These are phyloP conservation scores for Chytriomyces sp. DNA, from an alignment of 192 early-diverging fungal genomes.

Conservation along the genomic window DNA sequence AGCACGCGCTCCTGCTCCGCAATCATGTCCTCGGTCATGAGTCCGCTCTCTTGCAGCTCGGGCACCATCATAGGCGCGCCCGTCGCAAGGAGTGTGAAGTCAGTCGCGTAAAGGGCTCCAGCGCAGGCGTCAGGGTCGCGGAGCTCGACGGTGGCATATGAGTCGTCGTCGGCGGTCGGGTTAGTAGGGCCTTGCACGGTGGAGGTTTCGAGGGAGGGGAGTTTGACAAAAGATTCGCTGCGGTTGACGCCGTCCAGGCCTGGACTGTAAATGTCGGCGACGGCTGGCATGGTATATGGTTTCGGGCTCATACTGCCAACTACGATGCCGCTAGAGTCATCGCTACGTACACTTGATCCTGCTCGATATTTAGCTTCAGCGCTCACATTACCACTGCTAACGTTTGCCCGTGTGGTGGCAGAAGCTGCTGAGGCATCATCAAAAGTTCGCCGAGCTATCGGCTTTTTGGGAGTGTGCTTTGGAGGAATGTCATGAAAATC, in stretches of 20 bases:
- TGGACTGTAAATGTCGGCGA: background rate
- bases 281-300: background rate
- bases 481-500: constrained; percentile 21
- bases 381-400: background rate
- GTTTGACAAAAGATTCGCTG: constrained; percentile 16
- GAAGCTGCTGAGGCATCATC: background rate
- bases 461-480: background rate
- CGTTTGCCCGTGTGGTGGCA: background rate
- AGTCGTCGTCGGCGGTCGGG: background rate
- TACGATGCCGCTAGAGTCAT: constrained; percentile 18
- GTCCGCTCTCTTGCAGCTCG: constrained; percentile 61
- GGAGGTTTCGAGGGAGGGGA: constrained; percentile 2
- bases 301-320: background rate
- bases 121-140: background rate
- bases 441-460: background rate
- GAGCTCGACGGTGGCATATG: background rate
- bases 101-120: background rate
- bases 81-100: constrained; percentile 30
- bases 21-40: constrained; percentile 90
- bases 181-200: too few species aligned
- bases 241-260: background rate
- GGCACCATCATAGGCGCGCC: constrained; percentile 62
- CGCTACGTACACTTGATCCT: background rate
- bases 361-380: background rate
- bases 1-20: constrained; percentile 76